A percentile compares a stretch with the other conserved stretches of the same genome.
phyloP scores from a whole-genome alignment of 1,284 basidiomycete genomes.

The Marasmius sp. region DNA sequence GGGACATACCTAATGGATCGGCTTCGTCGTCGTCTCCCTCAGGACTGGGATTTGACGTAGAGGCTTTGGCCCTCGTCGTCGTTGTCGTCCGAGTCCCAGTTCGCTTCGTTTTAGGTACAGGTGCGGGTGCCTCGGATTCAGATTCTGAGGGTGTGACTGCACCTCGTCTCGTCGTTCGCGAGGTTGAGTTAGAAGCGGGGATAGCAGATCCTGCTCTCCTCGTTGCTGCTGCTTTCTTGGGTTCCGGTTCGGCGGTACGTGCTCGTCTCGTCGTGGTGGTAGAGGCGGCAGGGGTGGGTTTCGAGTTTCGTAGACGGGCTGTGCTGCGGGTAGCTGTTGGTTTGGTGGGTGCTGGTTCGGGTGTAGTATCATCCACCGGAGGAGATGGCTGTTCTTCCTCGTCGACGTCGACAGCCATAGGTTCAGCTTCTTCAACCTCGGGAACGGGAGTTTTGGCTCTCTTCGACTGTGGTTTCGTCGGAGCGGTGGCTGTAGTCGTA shows the following conservation, averaged over 20 bases:
- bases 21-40: no score
- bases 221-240: not conserved
- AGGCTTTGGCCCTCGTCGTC: no score
- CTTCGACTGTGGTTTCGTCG: not conserved
- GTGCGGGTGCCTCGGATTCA: not conserved
- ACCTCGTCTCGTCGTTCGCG: not conserved
- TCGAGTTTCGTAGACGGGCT: not conserved
- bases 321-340: not conserved
- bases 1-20: no score
- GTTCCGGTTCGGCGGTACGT: not conserved
- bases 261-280: not conserved
- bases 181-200: not conserved
- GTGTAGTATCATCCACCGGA: no score
- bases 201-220: not conserved
- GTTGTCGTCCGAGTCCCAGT: no score
- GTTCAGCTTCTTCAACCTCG: not conserved
- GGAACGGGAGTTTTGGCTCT: not conserved
- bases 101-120: no score
- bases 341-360: no score
- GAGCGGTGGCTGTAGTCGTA: not conserved
- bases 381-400: no score
- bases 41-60: no score
- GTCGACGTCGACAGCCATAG: no score
- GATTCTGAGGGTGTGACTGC: not conserved
- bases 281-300: not conserved